A percentile compares a stretch with the other conserved stretches of the same genome.
These are phyloP conservation scores for Tetracentron sinense DNA, from an alignment of 164 flowering plant species.

Conservation along the genomic window DNA sequence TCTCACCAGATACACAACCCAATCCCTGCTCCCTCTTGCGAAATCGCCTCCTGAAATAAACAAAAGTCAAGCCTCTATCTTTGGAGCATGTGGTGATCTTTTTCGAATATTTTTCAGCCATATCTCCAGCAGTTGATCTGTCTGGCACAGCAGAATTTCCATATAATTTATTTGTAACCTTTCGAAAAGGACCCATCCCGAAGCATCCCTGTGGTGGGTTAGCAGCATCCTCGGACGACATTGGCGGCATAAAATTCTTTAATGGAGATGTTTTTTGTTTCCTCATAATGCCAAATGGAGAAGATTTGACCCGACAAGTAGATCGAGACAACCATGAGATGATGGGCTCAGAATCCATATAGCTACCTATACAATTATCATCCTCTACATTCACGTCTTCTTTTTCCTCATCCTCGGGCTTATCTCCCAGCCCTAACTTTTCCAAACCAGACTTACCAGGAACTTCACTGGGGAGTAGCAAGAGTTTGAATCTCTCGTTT, in stretches of 20 bases:
- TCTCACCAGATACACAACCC: constrained; percentile 11
- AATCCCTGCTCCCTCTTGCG: constrained; percentile 28
- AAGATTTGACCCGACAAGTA: constrained; percentile 44
- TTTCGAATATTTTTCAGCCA: constrained; percentile 19
- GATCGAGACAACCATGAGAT: constrained; percentile 84
- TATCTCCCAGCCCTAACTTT: constrained; percentile 22
- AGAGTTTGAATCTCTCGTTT: constrained; percentile 79
- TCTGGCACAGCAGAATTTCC: constrained; percentile 16
- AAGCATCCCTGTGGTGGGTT: constrained; percentile 12
- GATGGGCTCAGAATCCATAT: constrained; percentile 82
- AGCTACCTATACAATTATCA: constrained; percentile 37
- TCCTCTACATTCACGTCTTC: constrained; percentile 20
- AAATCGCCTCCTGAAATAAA: constrained; percentile 68
- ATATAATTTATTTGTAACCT: constrained; percentile 15
- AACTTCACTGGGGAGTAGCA: constrained; percentile 76
- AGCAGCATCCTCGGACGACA: constrained; percentile 27
- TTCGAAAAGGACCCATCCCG: constrained; percentile 17
- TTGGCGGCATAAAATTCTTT: constrained; percentile 4
- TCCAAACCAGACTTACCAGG: constrained; percentile 39
- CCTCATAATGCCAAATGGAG: constrained; percentile 37
- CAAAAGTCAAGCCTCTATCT: constrained; percentile 43
- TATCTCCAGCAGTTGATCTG: constrained; percentile 18
- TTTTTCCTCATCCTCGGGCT: constrained; percentile 24
- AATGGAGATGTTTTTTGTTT: constrained; percentile 32
- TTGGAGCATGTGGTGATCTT: constrained; percentile 18